Evolutionary conservation across 208 protist species (phyloP).

Genomic region (Lotmaria passim): DNA sequence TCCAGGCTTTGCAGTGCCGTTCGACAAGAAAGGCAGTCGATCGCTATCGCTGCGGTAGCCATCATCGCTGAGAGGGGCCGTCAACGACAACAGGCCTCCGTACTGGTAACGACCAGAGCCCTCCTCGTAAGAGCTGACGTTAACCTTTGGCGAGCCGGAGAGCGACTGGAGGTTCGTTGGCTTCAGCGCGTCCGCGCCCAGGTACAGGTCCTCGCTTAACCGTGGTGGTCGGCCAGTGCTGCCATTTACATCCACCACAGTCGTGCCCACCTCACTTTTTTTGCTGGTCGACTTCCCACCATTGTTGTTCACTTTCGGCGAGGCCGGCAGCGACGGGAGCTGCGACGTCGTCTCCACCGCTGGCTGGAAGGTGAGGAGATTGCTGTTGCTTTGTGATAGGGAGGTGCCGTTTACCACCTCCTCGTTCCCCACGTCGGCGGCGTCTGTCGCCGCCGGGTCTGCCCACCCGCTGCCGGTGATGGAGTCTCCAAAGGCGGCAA

Average conservation of each 20-base stretch:
- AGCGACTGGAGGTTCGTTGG: neutral
- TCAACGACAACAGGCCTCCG: neutral
- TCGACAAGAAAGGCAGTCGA: neutral
- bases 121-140: neutral
- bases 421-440: neutral
- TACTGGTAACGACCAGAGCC: conserved; percentile 1
- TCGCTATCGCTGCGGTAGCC: neutral
- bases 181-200: neutral
- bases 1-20: neutral
- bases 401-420: conserved; percentile 1
- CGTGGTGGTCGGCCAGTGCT: neutral
- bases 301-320: neutral
- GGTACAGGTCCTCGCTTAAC: neutral
- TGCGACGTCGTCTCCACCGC: neutral
- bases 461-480: conserved; percentile 1
- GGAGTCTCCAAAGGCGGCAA: neutral
- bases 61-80: neutral
- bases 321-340: neutral
- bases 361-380: neutral
- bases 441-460: neutral
- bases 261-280: neutral
- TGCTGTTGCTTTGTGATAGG: neutral
- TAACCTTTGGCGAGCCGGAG: neutral
- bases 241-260: neutral
- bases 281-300: neutral